Evolutionary conservation across 2,329 filamentous ascomycete species (phyloP), one percentile per base, ranked within the genome.

Genomic region (Cladophialophora bantiana): DNA sequence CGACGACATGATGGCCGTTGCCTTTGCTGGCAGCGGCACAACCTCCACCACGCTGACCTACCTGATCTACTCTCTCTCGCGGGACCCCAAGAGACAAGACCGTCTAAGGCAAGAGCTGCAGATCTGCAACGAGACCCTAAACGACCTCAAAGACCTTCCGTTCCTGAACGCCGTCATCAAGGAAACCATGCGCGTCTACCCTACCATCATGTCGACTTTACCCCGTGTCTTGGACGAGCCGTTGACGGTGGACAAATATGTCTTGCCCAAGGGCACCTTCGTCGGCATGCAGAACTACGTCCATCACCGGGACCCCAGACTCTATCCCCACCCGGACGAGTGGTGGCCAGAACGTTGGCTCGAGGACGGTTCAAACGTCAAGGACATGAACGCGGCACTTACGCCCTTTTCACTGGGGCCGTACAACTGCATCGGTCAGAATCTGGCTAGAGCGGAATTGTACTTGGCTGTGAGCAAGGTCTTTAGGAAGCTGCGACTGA

Each of bases 401-500:
- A 62, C 56, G 2, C 70, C 72, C 13, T 73, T 73, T 59, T 64
- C 59, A 12, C 58, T 76, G 0, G 79, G 79, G 0, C 73, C 77
- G 1, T 69, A 77, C 13, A 72, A 71, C n/a, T 81, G 79, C 62
- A 71, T 77, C 12, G 53, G 58, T 32, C 64, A 55, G 59, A 48
- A 35, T 18, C 45, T 59, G 68, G 66, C 7, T 10, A 40, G 42
- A 26, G 64, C 69, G 3, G 75, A 76, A 60, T 70, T 77, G 69
- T 72, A 75, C 67, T 35, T 75, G 6, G 70, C 67, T 18, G 56
- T 75, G 3, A 71, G 70, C 6, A 70, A 69, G 35, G 34, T 76
- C 10, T 50, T 76, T 26, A 67, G 69, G 18, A 65, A 65, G 53
- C 69, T 73, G 36, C 68, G 72, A n/a, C 55, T 56, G n/a, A 59